These are phyloP conservation scores for Fusarium sp. DNA, from an alignment of 2,329 filamentous ascomycete species.

Conservation along the genomic window DNA sequence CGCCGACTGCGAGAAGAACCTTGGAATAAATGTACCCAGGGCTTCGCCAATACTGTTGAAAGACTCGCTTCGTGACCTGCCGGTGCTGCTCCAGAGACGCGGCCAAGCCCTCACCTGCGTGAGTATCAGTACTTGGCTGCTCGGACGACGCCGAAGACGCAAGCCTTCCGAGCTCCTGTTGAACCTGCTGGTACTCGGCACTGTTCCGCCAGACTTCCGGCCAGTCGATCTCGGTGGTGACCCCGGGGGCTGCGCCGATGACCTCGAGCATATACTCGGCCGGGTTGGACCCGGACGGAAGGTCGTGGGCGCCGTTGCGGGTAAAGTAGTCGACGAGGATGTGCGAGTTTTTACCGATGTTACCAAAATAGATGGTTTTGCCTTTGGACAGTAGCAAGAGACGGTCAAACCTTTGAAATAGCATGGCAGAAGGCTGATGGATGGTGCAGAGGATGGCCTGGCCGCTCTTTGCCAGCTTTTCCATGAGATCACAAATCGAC, in stretches of 20 bases:
- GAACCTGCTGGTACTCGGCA: constrained; percentile 47
- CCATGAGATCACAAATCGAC: constrained; percentile 67
- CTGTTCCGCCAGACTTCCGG: constrained; percentile 51
- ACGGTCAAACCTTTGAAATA: constrained; percentile 68
- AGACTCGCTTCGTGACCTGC: constrained; percentile 51
- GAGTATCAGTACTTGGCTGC: constrained; percentile 11
- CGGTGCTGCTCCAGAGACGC: no score
- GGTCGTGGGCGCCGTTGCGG: constrained; percentile 65
- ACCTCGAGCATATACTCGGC: constrained; percentile 73
- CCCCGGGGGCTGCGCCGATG: constrained; percentile 58
- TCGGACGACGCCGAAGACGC: constrained; percentile 47
- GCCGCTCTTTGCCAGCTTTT: constrained; percentile 66
- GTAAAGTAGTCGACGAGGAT: constrained; percentile 70
- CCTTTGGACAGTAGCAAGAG: constrained; percentile 72
- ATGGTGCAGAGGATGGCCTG: constrained; percentile 66
- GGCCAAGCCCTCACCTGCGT: neutral
- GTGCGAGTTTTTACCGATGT: constrained; percentile 67
- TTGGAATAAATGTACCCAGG: constrained; percentile 73
- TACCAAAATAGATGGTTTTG: constrained; percentile 75
- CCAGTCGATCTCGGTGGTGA: constrained; percentile 56
- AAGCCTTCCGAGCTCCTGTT: constrained; percentile 52
- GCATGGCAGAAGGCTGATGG: constrained; percentile 63
- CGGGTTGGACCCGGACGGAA: constrained; percentile 67
- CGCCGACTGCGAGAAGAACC: constrained; percentile 14
- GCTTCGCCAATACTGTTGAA: constrained; percentile 50